Percentiles rank a stretch among this genome's conserved stretches.
Conservation (phyloP, 192 early-diverging fungal genomes). For the Coemansia interrupta region DNA sequence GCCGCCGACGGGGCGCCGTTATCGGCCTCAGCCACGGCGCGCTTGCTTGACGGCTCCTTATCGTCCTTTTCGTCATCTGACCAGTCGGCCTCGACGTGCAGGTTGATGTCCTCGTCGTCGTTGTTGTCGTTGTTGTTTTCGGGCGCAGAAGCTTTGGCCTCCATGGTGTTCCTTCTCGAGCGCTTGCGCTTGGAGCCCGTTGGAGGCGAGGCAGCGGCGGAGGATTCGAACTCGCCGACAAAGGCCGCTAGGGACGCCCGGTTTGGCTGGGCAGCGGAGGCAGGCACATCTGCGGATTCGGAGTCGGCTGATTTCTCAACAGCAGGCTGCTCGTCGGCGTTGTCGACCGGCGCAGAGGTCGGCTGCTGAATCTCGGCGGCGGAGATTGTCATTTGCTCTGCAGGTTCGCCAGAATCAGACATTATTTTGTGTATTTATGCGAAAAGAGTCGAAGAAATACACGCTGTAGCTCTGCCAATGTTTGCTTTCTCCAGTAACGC, state of each 20-base stretch:
- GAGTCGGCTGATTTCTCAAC: too few species aligned
- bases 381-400: slow-evolving; percentile 8
- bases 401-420: slow-evolving; percentile 11
- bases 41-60: slow-evolving; percentile 43
- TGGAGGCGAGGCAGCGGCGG: too few species aligned
- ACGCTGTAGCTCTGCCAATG: too few species aligned
- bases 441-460: too few species aligned
- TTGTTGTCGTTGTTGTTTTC: slow-evolving; percentile 17
- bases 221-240: too few species aligned
- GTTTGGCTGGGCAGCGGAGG: too few species aligned
- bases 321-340: too few species aligned
- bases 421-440: slow-evolving; percentile 10
- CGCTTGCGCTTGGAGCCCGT: slow-evolving; percentile 26
- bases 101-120: slow-evolving; percentile 42
- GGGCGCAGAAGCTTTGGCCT: slow-evolving; percentile 8
- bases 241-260: too few species aligned
- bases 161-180: slow-evolving; percentile 16
- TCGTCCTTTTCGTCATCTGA: slow-evolving; percentile 49
- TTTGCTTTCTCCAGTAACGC: neutral
- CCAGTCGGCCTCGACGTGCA: slow-evolving; percentile 47
- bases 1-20: slow-evolving; percentile 15
- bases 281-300: too few species aligned
- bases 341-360: too few species aligned
- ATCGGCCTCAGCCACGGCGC: slow-evolving; percentile 16
- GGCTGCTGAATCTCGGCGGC: neutral